Conservation (phyloP, 2,329 filamentous ascomycete genomes). For the Monosporascus ibericus region DNA sequence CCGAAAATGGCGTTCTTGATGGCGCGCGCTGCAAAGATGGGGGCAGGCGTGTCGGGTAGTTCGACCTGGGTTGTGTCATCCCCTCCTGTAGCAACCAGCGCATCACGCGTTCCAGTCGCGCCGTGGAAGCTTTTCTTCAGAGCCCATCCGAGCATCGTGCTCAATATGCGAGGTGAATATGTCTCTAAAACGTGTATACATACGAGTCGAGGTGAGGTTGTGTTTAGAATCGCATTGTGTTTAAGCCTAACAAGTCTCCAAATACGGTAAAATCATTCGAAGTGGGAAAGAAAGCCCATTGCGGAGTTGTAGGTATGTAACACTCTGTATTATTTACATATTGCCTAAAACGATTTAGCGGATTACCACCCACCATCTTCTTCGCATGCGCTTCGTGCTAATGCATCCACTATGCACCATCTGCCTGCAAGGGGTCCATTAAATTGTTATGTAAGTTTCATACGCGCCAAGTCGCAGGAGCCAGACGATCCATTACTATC, state of each 20-base stretch:
- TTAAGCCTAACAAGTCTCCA: not conserved
- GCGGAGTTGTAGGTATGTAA: not conserved
- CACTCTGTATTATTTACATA: not conserved
- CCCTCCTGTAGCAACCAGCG: slow-evolving; percentile 23
- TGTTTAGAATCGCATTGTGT: not conserved
- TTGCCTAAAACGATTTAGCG: not conserved
- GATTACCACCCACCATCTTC: not conserved
- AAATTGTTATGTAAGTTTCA: no score
- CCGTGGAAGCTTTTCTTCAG: slow-evolving; percentile 40
- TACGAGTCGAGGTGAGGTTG: not conserved
- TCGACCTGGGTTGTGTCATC: slow-evolving; percentile 46
- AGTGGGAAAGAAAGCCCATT: not conserved
- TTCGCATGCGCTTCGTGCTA: no score
- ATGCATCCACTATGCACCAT: no score
- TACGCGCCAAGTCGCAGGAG: no score
- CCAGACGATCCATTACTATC: not conserved
- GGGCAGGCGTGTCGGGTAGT: slow-evolving; percentile 58
- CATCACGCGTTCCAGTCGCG: slow-evolving; percentile 29
- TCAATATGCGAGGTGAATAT: slow-evolving; percentile 1
- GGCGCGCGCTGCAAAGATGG: slow-evolving; percentile 60
- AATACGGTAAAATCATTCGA: not conserved
- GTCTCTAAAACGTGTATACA: not conserved
- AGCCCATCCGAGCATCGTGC: slow-evolving; percentile 54
- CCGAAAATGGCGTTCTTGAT: slow-evolving; percentile 60
- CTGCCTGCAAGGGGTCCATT: no score